phyloP scores from a whole-genome alignment of 352 stramenopile species.

The Phytopythium cucurbitacearum region DNA sequence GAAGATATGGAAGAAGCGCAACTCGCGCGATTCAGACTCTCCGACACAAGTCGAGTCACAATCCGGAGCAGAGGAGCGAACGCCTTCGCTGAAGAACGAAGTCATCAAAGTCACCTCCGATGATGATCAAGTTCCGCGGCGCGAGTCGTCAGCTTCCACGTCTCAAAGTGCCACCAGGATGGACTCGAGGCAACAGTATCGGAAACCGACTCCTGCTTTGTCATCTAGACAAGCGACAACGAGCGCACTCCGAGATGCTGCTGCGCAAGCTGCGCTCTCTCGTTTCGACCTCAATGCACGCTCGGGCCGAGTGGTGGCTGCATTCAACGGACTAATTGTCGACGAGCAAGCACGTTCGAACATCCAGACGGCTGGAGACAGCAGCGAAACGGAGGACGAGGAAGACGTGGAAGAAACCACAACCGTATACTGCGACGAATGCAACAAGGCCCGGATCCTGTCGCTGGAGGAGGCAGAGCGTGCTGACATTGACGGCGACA shows the following conservation, averaged over 20 bases:
- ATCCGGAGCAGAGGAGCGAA: neutral
- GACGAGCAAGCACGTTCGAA: neutral
- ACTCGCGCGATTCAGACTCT: neutral
- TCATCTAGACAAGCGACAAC: conserved; percentile 22
- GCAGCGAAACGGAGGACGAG: conserved; percentile 28
- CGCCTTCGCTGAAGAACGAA: neutral
- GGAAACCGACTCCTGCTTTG: conserved; percentile 16
- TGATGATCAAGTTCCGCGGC: neutral
- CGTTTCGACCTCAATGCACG: conserved; percentile 44
- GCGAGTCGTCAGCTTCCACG: neutral
- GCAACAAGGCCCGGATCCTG: conserved; percentile 75
- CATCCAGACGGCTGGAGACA: conserved; percentile 7
- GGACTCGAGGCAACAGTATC: neutral
- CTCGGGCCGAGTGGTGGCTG: conserved; percentile 32
- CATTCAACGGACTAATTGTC: conserved; percentile 17
- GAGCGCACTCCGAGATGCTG: conserved; percentile 36
- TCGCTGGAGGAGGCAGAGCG: conserved; percentile 34
- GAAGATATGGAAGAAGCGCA: conserved; percentile 53
- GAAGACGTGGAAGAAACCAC: conserved; percentile 58
- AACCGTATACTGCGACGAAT: conserved; percentile 80
- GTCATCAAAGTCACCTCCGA: conserved; percentile 2
- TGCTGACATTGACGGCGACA: conserved; percentile 17
- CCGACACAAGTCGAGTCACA: neutral
- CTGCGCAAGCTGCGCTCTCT: conserved; percentile 47
- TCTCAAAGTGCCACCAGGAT: neutral